A percentile compares a stretch with the other conserved stretches of the same genome.
These are phyloP conservation scores for Claviceps spartinae DNA, from an alignment of 2,329 filamentous ascomycete genomes.

Conservation along the genomic window DNA sequence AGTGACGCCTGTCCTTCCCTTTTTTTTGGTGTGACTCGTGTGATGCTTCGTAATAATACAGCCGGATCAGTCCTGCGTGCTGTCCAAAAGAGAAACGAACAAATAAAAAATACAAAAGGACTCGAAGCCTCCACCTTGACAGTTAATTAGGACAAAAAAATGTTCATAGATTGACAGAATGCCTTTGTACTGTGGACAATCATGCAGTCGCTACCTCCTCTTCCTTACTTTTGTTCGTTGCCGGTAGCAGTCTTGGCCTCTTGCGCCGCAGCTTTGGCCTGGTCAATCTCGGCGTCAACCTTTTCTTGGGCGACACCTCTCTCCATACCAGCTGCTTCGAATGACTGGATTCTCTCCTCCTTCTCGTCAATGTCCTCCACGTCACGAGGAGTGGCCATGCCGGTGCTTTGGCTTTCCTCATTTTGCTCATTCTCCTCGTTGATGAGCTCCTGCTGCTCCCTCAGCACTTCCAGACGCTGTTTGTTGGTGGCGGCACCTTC, in stretches of 20 bases:
- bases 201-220: too few relatives aligned
- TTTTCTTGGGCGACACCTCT: conserved; percentile 40
- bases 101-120: background rate
- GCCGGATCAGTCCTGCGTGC: background rate
- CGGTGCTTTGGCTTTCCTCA: conserved; percentile 62
- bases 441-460: conserved; percentile 96
- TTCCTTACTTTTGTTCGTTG: conserved; percentile 1
- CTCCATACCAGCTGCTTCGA: conserved; percentile 33
- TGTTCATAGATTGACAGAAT: conserved; percentile 12
- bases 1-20: background rate
- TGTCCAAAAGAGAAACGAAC: conserved; percentile 2
- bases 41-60: conserved; percentile 1
- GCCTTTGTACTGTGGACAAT: background rate
- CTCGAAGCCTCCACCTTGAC: background rate
- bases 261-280: conserved; percentile 16
- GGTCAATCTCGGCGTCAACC: conserved; percentile 40
- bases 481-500: conserved; percentile 98
- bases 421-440: conserved; percentile 93
- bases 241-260: conserved; percentile 11
- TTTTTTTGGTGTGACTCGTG: background rate
- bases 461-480: conserved; percentile 93
- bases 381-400: conserved; percentile 66
- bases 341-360: conserved; percentile 52
- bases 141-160: conserved; percentile 13
- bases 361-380: conserved; percentile 90